These are phyloP conservation scores for Cordyceps tenuipes DNA, from an alignment of 2,329 filamentous ascomycete genomes.

Conservation along the genomic window DNA sequence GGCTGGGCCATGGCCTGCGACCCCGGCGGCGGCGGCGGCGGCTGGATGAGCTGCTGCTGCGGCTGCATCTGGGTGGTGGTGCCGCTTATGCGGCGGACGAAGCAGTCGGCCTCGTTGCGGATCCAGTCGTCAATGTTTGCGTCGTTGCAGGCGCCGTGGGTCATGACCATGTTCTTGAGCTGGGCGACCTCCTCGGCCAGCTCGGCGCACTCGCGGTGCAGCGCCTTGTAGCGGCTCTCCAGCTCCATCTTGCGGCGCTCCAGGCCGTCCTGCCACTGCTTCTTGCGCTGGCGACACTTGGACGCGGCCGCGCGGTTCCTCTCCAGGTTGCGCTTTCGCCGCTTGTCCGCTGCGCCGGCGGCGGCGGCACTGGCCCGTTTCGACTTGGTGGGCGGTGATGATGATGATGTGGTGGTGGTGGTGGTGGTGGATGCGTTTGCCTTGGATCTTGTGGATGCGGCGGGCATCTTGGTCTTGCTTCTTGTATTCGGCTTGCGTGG, in stretches of 20 bases:
- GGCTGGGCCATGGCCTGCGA: not conserved
- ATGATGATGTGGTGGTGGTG: too few relatives aligned
- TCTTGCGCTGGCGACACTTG: conserved; percentile 64
- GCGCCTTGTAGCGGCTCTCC: conserved; percentile 33
- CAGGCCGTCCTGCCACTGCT: conserved; percentile 42
- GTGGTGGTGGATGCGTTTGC: not conserved
- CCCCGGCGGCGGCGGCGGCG: not conserved
- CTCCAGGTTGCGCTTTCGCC: conserved; percentile 47
- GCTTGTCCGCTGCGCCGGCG: conserved; percentile 22
- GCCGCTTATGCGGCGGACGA: conserved; percentile 27
- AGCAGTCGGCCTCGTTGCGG: conserved; percentile 41
- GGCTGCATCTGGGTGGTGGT: conserved; percentile 13
- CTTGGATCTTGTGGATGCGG: conserved; percentile 15
- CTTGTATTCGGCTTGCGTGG: not conserved
- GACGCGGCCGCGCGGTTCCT: conserved; percentile 65
- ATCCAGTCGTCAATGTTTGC: conserved; percentile 46
- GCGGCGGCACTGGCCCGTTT: not conserved
- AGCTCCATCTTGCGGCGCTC: conserved; percentile 37
- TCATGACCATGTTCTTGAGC: conserved; percentile 44
- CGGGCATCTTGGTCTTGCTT: conserved; percentile 1
- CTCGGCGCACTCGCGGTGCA: conserved; percentile 35
- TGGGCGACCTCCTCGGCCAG: conserved; percentile 36
- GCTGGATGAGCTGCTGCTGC: conserved; percentile 5
- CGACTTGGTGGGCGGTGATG: not conserved
- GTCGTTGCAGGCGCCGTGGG: conserved; percentile 44